Percentiles rank a stretch among this genome's conserved stretches.
Conservation (phyloP, 2,329 filamentous ascomycete species). For the Phyllosticta capitalensis region DNA sequence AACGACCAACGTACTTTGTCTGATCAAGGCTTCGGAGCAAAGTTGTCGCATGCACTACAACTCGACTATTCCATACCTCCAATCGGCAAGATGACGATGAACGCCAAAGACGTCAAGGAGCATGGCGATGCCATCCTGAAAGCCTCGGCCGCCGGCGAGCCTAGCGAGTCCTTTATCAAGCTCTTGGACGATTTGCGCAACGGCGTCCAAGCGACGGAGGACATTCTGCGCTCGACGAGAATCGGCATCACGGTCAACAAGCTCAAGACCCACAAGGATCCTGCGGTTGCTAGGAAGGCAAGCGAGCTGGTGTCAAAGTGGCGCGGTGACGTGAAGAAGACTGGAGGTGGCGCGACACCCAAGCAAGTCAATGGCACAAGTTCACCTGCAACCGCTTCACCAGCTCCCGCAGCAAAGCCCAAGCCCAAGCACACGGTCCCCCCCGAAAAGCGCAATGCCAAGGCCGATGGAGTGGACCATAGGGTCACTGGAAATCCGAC, state of each 20-base stretch:
- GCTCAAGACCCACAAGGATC: conserved; percentile 69
- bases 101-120: conserved; percentile 70
- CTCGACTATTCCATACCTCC: background rate
- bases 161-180: conserved; percentile 59
- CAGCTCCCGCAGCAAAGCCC: conserved; percentile 41
- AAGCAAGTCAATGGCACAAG: conserved; percentile 34
- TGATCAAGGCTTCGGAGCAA: background rate
- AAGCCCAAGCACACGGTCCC: conserved; percentile 46
- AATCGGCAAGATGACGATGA: conserved; percentile 44
- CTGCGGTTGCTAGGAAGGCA: conserved; percentile 62
- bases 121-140: conserved; percentile 73
- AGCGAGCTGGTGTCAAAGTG: conserved; percentile 79
- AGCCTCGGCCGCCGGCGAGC: conserved; percentile 65
- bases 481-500: conserved; percentile 63
- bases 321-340: conserved; percentile 65
- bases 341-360: conserved; percentile 36
- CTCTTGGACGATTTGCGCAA: conserved; percentile 72
- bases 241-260: conserved; percentile 87
- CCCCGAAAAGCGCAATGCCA: conserved; percentile 71
- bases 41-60: background rate
- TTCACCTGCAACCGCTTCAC: conserved; percentile 38
- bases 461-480: conserved; percentile 69
- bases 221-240: conserved; percentile 80
- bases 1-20: conserved; percentile 7
- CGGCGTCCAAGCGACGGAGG: conserved; percentile 75